These are phyloP conservation scores for Ophiocordyceps unilateralis DNA, from an alignment of 2,329 filamentous ascomycete species.

Conservation along the genomic window DNA sequence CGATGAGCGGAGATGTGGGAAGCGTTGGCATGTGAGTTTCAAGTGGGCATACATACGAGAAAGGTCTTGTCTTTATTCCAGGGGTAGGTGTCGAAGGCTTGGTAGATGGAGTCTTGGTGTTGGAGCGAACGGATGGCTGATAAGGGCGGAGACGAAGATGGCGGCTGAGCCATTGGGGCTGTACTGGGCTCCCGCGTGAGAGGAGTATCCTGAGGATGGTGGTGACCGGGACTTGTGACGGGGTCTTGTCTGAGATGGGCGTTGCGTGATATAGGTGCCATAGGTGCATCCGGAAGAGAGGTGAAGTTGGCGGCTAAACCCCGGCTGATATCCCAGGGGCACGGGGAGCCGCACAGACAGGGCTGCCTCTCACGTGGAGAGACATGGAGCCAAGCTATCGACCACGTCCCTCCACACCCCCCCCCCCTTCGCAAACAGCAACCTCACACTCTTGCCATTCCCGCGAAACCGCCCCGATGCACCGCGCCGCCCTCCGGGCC, in stretches of 20 bases:
- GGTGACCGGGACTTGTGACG: too few species aligned
- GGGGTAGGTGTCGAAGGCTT: conserved; percentile 45
- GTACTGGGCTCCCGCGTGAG: too few species aligned
- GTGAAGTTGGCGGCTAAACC: neutral
- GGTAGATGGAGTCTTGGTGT: conserved; percentile 29
- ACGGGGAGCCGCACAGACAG: neutral
- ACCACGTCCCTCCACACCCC: neutral
- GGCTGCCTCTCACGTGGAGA: neutral
- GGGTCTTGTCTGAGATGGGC: too few species aligned
- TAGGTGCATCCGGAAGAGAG: neutral
- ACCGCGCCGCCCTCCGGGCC: conserved; percentile 52
- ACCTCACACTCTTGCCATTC: neutral
- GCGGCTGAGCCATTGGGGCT: neutral
- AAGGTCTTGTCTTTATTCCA: conserved; percentile 54
- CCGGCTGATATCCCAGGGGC: neutral
- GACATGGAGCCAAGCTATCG: neutral
- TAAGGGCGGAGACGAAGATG: neutral
- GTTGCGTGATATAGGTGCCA: too few species aligned
- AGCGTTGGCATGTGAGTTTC: neutral
- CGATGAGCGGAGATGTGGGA: neutral
- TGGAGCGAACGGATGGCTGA: conserved; percentile 21
- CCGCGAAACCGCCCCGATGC: conserved; percentile 35
- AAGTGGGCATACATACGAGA: conserved; percentile 26
- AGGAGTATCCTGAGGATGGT: too few species aligned
- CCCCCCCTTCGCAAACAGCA: too few species aligned